phyloP scores from a whole-genome alignment of 148 eudicot genomes.

The Cornus suecica region DNA sequence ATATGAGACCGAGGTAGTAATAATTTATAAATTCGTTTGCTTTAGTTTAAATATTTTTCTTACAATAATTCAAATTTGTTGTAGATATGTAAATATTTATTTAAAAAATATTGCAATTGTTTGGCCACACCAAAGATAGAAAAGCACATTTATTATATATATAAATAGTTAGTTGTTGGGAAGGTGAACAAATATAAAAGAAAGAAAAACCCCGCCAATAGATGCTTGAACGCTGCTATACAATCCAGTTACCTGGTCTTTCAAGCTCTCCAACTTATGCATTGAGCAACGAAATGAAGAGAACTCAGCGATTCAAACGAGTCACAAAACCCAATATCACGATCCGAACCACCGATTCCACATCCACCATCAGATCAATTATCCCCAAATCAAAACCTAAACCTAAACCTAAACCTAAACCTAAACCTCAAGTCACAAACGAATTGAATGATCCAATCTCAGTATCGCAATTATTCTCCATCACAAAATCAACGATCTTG shows the following conservation, averaged over 20 bases:
- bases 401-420: slow-evolving; percentile 25
- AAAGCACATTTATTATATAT: too few relatives aligned
- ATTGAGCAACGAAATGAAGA: slow-evolving; percentile 23
- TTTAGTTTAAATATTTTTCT: too few relatives aligned
- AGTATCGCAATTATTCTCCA: neutral
- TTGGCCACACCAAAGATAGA: too few relatives aligned
- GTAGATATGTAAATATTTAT: too few relatives aligned
- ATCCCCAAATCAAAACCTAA: slow-evolving; percentile 27
- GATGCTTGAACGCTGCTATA: neutral
- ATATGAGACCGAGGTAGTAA: too few relatives aligned
- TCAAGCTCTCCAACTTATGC: neutral
- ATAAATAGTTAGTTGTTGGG: too few relatives aligned
- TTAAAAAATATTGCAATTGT: too few relatives aligned
- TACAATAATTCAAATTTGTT: too few relatives aligned
- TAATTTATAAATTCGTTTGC: too few relatives aligned
- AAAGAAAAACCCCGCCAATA: neutral
- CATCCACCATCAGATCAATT: slow-evolving; percentile 6
- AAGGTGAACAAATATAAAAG: too few relatives aligned
- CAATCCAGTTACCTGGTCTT: neutral
- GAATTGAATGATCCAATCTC: slow-evolving; percentile 8
- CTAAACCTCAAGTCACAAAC: slow-evolving; percentile 29
- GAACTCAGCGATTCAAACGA: slow-evolving; percentile 29
- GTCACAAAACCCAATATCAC: neutral
- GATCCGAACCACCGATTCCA: slow-evolving; percentile 12
- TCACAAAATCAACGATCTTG: slow-evolving; percentile 32